Evolutionary conservation across 495 filamentous ascomycete species (phyloP).

Genomic region (Lasiosphaeria ovina): DNA sequence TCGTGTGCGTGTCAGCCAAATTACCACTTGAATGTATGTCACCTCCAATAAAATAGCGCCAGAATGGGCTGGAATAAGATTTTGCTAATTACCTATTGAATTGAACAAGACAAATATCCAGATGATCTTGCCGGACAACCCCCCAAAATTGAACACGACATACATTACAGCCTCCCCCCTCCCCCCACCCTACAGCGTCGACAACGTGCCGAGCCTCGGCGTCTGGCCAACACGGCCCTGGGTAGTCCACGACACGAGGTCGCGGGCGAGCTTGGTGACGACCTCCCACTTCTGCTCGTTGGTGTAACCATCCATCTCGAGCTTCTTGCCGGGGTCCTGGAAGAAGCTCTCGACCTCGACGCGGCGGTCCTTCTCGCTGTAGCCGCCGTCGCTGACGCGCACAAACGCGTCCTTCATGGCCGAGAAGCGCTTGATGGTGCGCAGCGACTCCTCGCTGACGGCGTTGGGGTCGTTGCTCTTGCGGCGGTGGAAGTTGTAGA

Average conservation of each 20-base stretch:
- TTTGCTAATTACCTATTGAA: too few species aligned
- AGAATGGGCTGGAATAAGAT: too few species aligned
- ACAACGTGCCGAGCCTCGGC: too few species aligned
- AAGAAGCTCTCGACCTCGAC: constrained; percentile 1
- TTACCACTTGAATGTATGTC: too few species aligned
- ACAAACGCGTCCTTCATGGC: background rate
- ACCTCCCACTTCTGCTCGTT: constrained; percentile 4
- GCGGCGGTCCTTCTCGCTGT: background rate
- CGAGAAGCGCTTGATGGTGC: background rate
- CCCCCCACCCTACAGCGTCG: too few species aligned
- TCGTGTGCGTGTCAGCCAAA: too few species aligned
- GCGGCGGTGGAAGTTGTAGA: constrained; percentile 1
- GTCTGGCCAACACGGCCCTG: background rate
- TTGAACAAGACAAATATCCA: too few species aligned
- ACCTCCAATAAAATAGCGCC: too few species aligned
- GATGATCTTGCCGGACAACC: too few species aligned
- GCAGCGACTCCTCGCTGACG: background rate
- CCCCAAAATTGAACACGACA: too few species aligned
- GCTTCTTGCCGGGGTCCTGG: background rate
- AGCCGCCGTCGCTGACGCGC: background rate
- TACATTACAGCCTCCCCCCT: too few species aligned
- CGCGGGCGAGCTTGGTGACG: background rate
- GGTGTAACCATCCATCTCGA: background rate
- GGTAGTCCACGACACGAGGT: background rate
- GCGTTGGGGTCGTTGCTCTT: background rate